These are phyloP conservation scores for Apiospora phragmitis DNA, from an alignment of 2,329 filamentous ascomycete genomes.

Conservation along the genomic window DNA sequence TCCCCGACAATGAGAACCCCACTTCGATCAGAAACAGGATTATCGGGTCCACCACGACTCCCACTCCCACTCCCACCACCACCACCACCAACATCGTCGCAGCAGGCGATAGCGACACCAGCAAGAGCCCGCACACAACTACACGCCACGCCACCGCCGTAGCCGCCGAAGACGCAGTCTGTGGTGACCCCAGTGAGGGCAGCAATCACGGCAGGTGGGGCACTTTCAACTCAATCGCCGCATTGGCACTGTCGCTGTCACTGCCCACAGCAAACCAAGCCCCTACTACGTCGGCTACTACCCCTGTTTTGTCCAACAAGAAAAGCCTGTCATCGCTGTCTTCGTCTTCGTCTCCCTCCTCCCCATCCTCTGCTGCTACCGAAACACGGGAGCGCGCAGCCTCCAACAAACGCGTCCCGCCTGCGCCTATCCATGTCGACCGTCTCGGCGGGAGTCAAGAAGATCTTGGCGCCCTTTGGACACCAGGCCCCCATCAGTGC, in stretches of 20 bases:
- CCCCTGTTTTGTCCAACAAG: not conserved
- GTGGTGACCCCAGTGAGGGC: not conserved
- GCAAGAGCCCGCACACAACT: not conserved
- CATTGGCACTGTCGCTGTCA: constrained; percentile 3
- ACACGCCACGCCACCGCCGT: not conserved
- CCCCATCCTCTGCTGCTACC: not conserved
- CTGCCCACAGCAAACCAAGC: not conserved
- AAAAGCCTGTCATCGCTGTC: constrained; percentile 1
- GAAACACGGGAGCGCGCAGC: constrained; percentile 1
- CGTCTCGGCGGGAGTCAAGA: constrained; percentile 7
- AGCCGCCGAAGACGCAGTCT: not conserved
- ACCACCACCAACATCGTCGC: not conserved
- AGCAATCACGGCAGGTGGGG: not conserved
- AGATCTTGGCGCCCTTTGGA: not conserved
- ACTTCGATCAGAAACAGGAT: constrained; percentile 5
- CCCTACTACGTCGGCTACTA: not conserved
- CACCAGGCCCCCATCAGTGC: not conserved
- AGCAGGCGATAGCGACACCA: constrained; percentile 4
- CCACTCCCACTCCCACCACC: not conserved
- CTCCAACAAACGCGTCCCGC: constrained; percentile 2
- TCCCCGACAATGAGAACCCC: constrained; percentile 1
- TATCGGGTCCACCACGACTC: not conserved
- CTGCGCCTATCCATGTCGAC: constrained; percentile 8
- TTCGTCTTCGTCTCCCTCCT: not conserved
- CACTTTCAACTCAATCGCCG: not conserved